Percentiles rank a stretch among this genome's conserved stretches.
phyloP scores from a whole-genome alignment of 1,139 yeast genomes.

The Kodamaea sp. region DNA sequence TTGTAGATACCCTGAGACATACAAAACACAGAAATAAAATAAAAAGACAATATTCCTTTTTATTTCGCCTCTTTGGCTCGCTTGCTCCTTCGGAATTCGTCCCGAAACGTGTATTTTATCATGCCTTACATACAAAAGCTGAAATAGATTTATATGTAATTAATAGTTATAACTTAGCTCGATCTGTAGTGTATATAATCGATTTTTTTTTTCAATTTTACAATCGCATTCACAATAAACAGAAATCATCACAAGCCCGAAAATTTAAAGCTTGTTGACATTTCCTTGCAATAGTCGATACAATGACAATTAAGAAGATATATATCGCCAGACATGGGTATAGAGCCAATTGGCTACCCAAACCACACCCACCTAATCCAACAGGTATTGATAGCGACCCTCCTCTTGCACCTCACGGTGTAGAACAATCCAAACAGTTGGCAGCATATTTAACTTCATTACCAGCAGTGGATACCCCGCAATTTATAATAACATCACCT shows the following conservation, averaged over 20 bases:
- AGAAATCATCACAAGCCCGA: neutral
- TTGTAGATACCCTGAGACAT: too few species aligned
- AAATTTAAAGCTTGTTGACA: neutral
- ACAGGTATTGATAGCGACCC: slow-evolving; percentile 85
- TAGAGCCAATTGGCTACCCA: slow-evolving; percentile 78
- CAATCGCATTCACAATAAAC: neutral
- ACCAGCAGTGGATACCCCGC: slow-evolving; percentile 48
- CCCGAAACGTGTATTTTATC: too few species aligned
- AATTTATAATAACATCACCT: slow-evolving; percentile 71
- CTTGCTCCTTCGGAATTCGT: too few species aligned
- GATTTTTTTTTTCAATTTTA: neutral
- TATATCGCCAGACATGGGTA: slow-evolving; percentile 70
- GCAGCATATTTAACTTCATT: slow-evolving; percentile 47
- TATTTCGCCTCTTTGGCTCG: too few species aligned
- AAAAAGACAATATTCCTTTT: too few species aligned
- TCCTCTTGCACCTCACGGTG: slow-evolving; percentile 74
- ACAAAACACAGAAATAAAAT: too few species aligned
- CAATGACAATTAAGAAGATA: slow-evolving; percentile 43
- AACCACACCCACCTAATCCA: slow-evolving; percentile 70
- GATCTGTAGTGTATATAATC: neutral
- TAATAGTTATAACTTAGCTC: neutral
- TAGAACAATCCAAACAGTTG: slow-evolving; percentile 72
- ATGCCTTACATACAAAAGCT: neutral
- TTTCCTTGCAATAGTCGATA: neutral
- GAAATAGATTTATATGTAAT: neutral